These are phyloP conservation scores for Trametes gibbosa DNA, from an alignment of 768 basidiomycete species.

Conservation along the genomic window DNA sequence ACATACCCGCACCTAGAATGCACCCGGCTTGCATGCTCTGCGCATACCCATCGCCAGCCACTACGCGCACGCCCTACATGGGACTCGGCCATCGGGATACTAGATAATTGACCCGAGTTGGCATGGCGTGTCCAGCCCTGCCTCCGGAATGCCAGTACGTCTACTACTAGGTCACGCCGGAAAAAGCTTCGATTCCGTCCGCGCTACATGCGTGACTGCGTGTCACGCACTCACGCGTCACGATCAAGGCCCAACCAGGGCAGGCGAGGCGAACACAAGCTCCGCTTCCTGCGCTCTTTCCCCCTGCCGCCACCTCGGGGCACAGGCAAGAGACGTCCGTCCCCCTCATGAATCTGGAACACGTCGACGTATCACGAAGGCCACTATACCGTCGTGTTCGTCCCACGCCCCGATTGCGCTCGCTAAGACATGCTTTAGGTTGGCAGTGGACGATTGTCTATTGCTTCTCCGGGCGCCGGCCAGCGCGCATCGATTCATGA, in stretches of 20 bases:
- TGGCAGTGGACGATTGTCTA: background rate
- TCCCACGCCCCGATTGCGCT: conserved; percentile 8
- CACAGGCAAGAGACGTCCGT: background rate
- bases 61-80: background rate
- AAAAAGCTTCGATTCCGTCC: background rate
- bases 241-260: conserved; percentile 4
- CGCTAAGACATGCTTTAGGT: background rate
- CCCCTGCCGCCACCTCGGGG: background rate
- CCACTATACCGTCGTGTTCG: background rate
- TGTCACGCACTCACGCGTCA: conserved; percentile 2
- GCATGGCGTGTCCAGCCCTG: background rate
- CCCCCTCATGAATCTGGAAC: background rate
- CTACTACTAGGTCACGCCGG: no score
- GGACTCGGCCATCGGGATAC: background rate
- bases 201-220: conserved; percentile 4
- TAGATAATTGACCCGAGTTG: background rate
- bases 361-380: background rate
- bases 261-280: conserved; percentile 5
- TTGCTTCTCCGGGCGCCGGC: conserved; percentile 5
- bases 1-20: background rate
- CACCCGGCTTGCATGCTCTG: background rate
- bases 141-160: background rate
- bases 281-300: conserved; percentile 6
- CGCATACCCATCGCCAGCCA: background rate
- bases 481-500: background rate